Conservation (phyloP, 257 asterid species). For the Salvia hispanica region DNA sequence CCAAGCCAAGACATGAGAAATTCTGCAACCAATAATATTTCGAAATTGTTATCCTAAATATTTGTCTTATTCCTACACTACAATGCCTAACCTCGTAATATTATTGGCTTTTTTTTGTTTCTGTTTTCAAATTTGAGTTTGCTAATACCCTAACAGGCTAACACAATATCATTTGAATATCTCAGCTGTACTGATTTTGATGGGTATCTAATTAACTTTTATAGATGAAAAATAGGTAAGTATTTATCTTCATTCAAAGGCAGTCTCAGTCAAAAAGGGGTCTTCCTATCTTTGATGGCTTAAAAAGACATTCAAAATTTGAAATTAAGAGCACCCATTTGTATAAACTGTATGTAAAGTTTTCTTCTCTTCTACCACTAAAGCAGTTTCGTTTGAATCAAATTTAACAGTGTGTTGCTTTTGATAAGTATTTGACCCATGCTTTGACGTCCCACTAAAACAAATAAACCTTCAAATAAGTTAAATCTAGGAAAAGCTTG, state of each 20-base stretch:
- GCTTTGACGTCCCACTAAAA: conserved; percentile 23
- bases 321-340: conserved; percentile 33
- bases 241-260: conserved; percentile 35
- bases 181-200: too few species aligned
- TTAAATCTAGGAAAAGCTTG: conserved; percentile 21
- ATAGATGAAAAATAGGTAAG: neutral
- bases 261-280: conserved; percentile 67
- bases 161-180: too few species aligned
- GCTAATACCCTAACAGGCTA: too few species aligned
- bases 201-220: too few species aligned
- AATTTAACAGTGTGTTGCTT: conserved; percentile 21
- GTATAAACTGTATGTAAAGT: conserved; percentile 48
- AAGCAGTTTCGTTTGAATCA: conserved; percentile 50
- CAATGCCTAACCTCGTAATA: too few species aligned
- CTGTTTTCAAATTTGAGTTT: too few species aligned
- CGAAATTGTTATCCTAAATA: neutral
- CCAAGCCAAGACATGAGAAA: neutral
- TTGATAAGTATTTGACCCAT: conserved; percentile 34
- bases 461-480: conserved; percentile 27
- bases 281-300: conserved; percentile 57
- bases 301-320: conserved; percentile 60
- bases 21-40: conserved; percentile 10
- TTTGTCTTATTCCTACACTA: neutral
- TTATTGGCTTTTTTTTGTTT: too few species aligned
- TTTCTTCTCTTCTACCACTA: conserved; percentile 34